These are phyloP conservation scores for Stipa capillata DNA, from an alignment of 176 grass and related monocot genomes.

Conservation along the genomic window DNA sequence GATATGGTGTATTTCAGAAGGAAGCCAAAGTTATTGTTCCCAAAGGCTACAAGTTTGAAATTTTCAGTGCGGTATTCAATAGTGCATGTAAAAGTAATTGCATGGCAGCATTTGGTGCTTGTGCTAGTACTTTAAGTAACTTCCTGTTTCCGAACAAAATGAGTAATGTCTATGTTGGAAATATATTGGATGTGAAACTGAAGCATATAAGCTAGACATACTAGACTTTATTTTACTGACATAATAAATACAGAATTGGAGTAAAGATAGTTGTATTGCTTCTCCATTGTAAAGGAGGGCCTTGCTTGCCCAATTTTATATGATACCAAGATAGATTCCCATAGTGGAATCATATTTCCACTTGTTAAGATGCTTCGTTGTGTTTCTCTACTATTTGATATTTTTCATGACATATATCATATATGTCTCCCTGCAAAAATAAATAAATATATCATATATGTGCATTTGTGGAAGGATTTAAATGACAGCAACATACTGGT, in stretches of 20 bases:
- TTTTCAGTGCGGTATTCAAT: background rate
- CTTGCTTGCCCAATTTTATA: background rate
- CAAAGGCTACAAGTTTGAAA: background rate
- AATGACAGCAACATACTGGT: background rate
- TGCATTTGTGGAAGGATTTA: background rate
- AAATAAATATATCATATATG: too few species aligned
- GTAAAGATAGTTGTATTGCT: background rate
- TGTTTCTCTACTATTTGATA: background rate
- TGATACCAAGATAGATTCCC: background rate
- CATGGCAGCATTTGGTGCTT: background rate
- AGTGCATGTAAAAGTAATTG: background rate
- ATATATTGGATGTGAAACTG: background rate
- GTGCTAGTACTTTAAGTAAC: background rate
- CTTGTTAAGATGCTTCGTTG: background rate
- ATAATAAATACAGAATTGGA: background rate
- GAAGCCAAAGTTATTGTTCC: background rate
- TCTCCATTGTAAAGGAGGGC: background rate
- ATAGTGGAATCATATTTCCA: background rate
- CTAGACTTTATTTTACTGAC: background rate
- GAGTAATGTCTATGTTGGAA: background rate
- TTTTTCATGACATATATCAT: background rate
- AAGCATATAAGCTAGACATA: background rate
- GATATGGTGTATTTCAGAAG: slow-evolving; percentile 1
- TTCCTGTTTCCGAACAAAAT: background rate
- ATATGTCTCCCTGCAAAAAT: too few species aligned